Evolutionary conservation across 2,329 filamentous ascomycete genomes (phyloP).

Genomic region (Apiospora marii): DNA sequence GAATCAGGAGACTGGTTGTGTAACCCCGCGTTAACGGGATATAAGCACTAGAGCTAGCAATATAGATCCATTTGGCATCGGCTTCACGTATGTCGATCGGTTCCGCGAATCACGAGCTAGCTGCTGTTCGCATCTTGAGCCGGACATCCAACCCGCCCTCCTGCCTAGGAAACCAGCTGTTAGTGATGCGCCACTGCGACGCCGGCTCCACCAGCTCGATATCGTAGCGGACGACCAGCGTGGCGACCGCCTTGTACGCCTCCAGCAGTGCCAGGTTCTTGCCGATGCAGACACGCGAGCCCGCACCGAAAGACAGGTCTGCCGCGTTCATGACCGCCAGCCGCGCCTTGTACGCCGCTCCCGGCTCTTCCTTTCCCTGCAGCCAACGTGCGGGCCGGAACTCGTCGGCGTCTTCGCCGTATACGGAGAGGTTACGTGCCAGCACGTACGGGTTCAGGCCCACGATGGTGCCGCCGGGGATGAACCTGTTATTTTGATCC

Average conservation of each 20-base stretch:
- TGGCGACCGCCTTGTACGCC: constrained; percentile 45
- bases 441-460: constrained; percentile 42
- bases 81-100: not conserved
- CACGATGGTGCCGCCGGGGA: constrained; percentile 40
- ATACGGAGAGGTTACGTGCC: constrained; percentile 43
- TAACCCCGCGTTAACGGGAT: not conserved
- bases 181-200: constrained; percentile 21
- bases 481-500: constrained; percentile 29
- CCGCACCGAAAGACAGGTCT: constrained; percentile 27
- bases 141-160: not conserved
- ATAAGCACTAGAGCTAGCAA: not conserved
- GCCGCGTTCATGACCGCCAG: constrained; percentile 59
- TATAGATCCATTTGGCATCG: not conserved
- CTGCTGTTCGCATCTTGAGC: not conserved
- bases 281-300: constrained; percentile 26
- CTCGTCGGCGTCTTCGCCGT: constrained; percentile 47
- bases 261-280: constrained; percentile 36
- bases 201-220: constrained; percentile 26
- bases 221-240: constrained; percentile 48
- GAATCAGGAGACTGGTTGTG: not conserved
- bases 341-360: constrained; percentile 45
- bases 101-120: not conserved
- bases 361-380: constrained; percentile 36
- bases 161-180: constrained; percentile 25
- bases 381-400: constrained; percentile 54